Evolutionary conservation across 176 grass and related monocot genomes (phyloP).

Genomic region (Musa acuminata): DNA sequence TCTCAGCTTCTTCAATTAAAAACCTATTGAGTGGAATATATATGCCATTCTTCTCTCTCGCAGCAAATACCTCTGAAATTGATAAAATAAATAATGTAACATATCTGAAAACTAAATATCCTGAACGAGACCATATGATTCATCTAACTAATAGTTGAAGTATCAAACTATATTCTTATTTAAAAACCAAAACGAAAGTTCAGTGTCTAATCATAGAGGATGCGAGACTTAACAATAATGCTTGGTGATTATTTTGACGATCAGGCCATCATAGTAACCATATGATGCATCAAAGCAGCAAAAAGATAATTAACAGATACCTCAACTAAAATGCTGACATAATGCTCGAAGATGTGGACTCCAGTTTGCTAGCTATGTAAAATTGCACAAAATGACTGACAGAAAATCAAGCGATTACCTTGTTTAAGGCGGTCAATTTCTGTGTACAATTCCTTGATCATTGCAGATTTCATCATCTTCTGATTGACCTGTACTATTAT

Average conservation of each 20-base stretch:
- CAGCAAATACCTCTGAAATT: constrained; percentile 64
- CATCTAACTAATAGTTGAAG: no score
- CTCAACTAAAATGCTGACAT: background rate
- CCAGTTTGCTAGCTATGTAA: background rate
- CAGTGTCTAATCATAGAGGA: no score
- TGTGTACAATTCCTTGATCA: constrained; percentile 75
- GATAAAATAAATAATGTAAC: background rate
- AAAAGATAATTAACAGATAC: background rate
- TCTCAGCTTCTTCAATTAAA: constrained; percentile 73
- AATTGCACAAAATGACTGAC: background rate
- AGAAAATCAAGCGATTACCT: constrained; percentile 29
- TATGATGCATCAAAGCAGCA: background rate
- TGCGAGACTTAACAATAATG: no score
- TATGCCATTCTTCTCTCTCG: constrained; percentile 92
- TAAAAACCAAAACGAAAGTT: no score
- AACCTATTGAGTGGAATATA: constrained; percentile 76
- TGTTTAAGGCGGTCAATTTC: constrained; percentile 87
- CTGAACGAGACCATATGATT: background rate
- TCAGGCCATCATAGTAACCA: background rate
- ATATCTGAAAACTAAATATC: background rate
- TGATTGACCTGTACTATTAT: constrained; percentile 59
- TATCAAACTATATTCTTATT: no score
- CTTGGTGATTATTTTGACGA: no score
- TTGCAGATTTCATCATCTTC: constrained; percentile 92
- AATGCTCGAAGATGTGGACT: background rate